These are phyloP conservation scores for Aureobasidium musti DNA, from an alignment of 2,329 filamentous ascomycete genomes.

Conservation along the genomic window DNA sequence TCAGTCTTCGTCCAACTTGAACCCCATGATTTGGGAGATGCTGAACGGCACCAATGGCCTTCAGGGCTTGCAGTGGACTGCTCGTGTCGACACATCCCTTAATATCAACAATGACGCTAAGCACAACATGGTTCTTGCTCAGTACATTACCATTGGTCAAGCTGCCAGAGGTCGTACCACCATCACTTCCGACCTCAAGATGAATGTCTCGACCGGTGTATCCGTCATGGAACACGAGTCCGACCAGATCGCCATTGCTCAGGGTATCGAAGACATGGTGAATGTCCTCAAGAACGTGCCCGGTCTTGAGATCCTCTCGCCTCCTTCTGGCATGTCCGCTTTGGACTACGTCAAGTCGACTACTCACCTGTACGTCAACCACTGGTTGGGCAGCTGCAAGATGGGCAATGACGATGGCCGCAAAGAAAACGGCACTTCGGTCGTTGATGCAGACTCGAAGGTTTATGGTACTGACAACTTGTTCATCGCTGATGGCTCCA, in stretches of 20 bases:
- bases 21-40: constrained; percentile 28
- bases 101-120: constrained; percentile 12
- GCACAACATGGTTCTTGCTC: constrained; percentile 26
- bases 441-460: constrained; percentile 27
- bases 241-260: constrained; percentile 17
- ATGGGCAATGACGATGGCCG: constrained; percentile 25
- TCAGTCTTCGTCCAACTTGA: constrained; percentile 23
- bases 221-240: background rate
- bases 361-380: constrained; percentile 24
- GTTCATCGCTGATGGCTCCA: constrained; percentile 30
- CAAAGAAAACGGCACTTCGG: constrained; percentile 11
- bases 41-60: constrained; percentile 16
- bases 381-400: constrained; percentile 29
- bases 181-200: constrained; percentile 25
- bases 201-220: constrained; percentile 7
- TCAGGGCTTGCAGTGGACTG: constrained; percentile 25
- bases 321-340: constrained; percentile 17
- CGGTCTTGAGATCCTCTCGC: constrained; percentile 14
- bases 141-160: constrained; percentile 27
- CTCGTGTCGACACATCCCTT: constrained; percentile 28
- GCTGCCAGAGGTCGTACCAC: constrained; percentile 18
- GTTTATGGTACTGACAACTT: constrained; percentile 31
- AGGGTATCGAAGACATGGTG: constrained; percentile 21
- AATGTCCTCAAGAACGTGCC: constrained; percentile 15
- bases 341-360: constrained; percentile 26